These are phyloP conservation scores for Sporothrix pallida DNA, from an alignment of 2,329 filamentous ascomycete genomes.

Conservation along the genomic window DNA sequence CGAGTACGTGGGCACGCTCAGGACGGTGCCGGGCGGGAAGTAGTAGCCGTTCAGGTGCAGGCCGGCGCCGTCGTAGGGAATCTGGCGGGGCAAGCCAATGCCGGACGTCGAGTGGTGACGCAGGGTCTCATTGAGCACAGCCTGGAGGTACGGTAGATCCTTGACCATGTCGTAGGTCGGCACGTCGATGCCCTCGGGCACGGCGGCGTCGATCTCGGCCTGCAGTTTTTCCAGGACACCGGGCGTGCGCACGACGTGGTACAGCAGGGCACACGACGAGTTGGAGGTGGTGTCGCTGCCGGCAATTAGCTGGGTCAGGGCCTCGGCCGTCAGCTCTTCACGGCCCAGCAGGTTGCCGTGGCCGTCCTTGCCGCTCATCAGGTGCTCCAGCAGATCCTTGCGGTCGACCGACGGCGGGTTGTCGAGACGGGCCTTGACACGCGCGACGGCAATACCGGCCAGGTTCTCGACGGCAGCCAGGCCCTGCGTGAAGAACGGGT, in stretches of 20 bases:
- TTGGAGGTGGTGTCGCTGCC: slow-evolving; percentile 77
- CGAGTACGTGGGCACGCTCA: slow-evolving; percentile 81
- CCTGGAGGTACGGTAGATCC: slow-evolving; percentile 75
- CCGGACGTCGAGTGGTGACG: slow-evolving; percentile 86
- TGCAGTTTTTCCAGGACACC: slow-evolving; percentile 72
- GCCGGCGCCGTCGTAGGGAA: slow-evolving; percentile 68
- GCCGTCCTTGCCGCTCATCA: slow-evolving; percentile 87
- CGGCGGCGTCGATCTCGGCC: slow-evolving; percentile 72
- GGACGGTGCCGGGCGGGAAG: slow-evolving; percentile 75
- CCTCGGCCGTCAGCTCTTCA: slow-evolving; percentile 85
- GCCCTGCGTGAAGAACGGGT: slow-evolving; percentile 80
- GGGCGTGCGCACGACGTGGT: slow-evolving; percentile 72
- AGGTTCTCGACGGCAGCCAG: slow-evolving; percentile 77
- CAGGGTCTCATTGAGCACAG: slow-evolving; percentile 81
- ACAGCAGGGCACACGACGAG: slow-evolving; percentile 82
- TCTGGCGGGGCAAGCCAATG: slow-evolving; percentile 78
- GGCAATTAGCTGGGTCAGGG: slow-evolving; percentile 84
- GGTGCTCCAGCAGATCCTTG: slow-evolving; percentile 77
- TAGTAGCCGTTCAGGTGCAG: slow-evolving; percentile 68
- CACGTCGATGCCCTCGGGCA: slow-evolving; percentile 66
- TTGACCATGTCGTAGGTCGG: slow-evolving; percentile 75
- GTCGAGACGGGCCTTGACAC: slow-evolving; percentile 75
- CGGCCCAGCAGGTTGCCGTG: slow-evolving; percentile 72
- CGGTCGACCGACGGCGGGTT: slow-evolving; percentile 69
- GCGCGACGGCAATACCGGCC: slow-evolving; percentile 84